These are phyloP conservation scores for Orbilia javanica DNA, from an alignment of 2,329 filamentous ascomycete genomes.

Conservation along the genomic window DNA sequence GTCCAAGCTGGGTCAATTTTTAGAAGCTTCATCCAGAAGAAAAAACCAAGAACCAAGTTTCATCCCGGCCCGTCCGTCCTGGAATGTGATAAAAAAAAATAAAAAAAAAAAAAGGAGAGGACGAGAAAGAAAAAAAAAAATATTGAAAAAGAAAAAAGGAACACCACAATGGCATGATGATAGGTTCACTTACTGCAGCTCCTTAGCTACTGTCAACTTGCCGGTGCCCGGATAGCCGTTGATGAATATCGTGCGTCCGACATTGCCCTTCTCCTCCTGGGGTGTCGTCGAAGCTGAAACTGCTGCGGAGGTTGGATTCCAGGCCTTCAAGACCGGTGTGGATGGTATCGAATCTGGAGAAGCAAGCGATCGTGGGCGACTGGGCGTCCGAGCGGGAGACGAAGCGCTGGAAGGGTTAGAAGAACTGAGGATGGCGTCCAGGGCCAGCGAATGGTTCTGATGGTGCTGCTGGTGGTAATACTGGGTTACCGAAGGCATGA, in stretches of 20 bases:
- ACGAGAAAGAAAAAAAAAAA: conserved; percentile 6
- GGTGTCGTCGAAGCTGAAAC: conserved; percentile 13
- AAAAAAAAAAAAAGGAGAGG: background rate
- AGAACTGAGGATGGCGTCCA: conserved; percentile 45
- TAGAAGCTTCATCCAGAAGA: conserved; percentile 36
- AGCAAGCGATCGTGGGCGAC: conserved; percentile 48
- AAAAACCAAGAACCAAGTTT: conserved; percentile 19
- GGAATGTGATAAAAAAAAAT: background rate
- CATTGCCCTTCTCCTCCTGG: conserved; percentile 35
- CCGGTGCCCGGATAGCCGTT: conserved; percentile 64
- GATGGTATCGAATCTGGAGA: conserved; percentile 53
- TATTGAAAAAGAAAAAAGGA: conserved; percentile 2
- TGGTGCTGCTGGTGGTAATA: conserved; percentile 57
- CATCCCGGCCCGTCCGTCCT: conserved; percentile 29
- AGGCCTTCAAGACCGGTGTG: conserved; percentile 53
- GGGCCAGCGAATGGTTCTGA: conserved; percentile 46
- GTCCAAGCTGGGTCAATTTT: conserved; percentile 35
- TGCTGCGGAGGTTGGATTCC: conserved; percentile 40
- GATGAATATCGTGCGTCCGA: conserved; percentile 62
- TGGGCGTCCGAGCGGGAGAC: conserved; percentile 50
- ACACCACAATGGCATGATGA: conserved; percentile 52
- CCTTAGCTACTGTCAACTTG: conserved; percentile 63
- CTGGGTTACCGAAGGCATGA: conserved; percentile 57
- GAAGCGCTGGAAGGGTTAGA: conserved; percentile 48
- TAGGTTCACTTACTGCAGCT: conserved; percentile 59